phyloP scores from a whole-genome alignment of 257 asterid genomes.

The Handroanthus guayacan region DNA sequence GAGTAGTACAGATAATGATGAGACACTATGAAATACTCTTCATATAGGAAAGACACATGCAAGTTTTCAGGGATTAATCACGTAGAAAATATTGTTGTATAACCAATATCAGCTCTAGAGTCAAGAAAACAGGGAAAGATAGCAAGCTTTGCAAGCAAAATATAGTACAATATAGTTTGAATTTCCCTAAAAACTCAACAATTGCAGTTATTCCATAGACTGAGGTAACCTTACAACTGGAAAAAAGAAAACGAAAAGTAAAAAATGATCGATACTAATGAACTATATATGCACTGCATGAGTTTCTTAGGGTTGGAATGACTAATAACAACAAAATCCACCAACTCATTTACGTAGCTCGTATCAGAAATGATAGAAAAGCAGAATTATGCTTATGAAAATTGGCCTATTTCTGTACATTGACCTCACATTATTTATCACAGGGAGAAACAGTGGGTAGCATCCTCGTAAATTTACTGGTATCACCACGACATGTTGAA shows the following conservation, averaged over 20 bases:
- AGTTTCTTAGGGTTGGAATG: too few species aligned
- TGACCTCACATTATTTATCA: constrained; percentile 28
- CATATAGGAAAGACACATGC: not conserved
- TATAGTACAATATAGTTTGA: not conserved
- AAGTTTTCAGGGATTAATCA: not conserved
- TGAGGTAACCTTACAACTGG: not conserved
- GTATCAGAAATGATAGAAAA: constrained; percentile 18
- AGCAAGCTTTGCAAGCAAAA: not conserved
- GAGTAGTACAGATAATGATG: not conserved
- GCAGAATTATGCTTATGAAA: constrained; percentile 24
- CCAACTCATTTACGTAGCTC: not conserved
- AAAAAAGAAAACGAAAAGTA: too few species aligned
- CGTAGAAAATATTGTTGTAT: not conserved
- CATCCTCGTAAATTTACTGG: constrained; percentile 64
- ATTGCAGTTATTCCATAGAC: not conserved
- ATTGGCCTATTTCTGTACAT: constrained; percentile 15
- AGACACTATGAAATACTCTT: not conserved
- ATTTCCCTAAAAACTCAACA: not conserved
- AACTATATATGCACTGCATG: too few species aligned
- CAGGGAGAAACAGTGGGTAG: constrained; percentile 88
- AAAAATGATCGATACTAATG: too few species aligned
- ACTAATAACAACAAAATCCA: too few species aligned
- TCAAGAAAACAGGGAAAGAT: constrained; percentile 10
- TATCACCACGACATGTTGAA: constrained; percentile 69
- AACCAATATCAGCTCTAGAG: not conserved